A percentile compares a stretch with the other conserved stretches of the same genome.
Evolutionary conservation across 345 rosid genomes (phyloP).

Genomic region (Gossypium herbaceum): DNA sequence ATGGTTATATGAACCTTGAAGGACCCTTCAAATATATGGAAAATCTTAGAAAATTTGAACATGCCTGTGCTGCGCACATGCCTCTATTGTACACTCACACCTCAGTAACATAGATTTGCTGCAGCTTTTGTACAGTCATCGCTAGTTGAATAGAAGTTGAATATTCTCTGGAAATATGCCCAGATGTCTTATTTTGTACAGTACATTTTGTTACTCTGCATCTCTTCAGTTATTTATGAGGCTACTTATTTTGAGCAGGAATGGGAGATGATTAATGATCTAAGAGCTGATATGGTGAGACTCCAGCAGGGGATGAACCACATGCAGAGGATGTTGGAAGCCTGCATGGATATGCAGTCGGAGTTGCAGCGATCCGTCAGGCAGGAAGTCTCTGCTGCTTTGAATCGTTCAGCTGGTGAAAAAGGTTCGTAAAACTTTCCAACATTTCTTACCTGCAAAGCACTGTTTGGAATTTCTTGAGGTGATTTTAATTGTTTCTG

Average conservation of each 20-base stretch:
- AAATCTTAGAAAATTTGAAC: too few species aligned
- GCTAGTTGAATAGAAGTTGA: not conserved
- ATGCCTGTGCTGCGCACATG: too few species aligned
- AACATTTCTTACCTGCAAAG: not conserved
- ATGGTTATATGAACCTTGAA: too few species aligned
- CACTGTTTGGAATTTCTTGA: not conserved
- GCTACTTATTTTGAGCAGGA: slow-evolving; percentile 49
- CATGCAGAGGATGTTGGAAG: slow-evolving; percentile 98
- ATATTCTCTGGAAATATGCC: not conserved
- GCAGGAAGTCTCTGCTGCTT: slow-evolving; percentile 97
- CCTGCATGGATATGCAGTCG: slow-evolving; percentile 99
- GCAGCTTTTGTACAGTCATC: not conserved
- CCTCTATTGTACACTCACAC: too few species aligned
- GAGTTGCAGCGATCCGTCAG: slow-evolving; percentile 97
- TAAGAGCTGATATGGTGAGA: slow-evolving; percentile 86
- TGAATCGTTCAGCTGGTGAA: slow-evolving; percentile 69
- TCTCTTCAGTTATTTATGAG: slow-evolving; percentile 12
- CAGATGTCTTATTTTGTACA: not conserved
- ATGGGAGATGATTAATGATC: slow-evolving; percentile 90
- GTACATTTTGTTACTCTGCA: not conserved
- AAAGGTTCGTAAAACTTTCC: slow-evolving; percentile 42
- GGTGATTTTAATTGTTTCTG: not conserved
- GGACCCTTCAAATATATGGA: too few species aligned
- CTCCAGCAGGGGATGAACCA: slow-evolving; percentile 98
- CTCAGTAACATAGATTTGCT: too few species aligned